Base-by-base conservation (phyloP, 2,329 filamentous ascomycete genomes). In the Raffaelea albimanens region DNA sequence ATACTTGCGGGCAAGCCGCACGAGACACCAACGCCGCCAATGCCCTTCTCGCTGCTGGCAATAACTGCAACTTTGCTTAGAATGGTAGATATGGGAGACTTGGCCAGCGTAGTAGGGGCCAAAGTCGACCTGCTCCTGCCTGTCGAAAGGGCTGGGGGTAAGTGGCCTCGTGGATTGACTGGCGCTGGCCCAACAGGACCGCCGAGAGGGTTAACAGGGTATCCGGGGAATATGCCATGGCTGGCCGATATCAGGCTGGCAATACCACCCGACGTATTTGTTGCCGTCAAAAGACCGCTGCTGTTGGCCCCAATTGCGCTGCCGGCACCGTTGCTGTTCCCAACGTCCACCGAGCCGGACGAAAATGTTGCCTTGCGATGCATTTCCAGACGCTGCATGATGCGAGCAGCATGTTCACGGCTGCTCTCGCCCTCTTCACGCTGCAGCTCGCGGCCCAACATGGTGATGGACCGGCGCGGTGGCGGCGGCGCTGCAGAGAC, bases 381-480 rank as follows among this genome's bases (percentile, higher is more conserved):
- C 49, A 95, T 72, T 63, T 96, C 91, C 40, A 96, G 75, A 64
- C 89, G 95, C 62, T 94, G 87, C 62, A 96, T 96, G 53, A 97
- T 88, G 51, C 90, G 81, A 19, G 87, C 80, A 9, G 87, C 85
- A 62, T 93, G 88, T 51, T 94, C 89, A 52, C 85, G 77, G 49
- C 83, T 77, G 53, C 80, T 81, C 58, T 93, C 86, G 25, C 82
- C 80, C 40, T 91, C 87, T 57, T 83, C 80, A 42, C 72, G 68
- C 20, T 60, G 64, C 38, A 73, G 61, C 21, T 83, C 80, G 38
- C 72, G 68, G 14, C 62, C 65, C 40, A 73, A 61, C 23, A 72
- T 59, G 4, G 78, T 81, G 48, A 80, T 73, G 5, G 77, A 78
- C 36, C 78, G 74, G 46, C 72, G 75, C 22, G 71, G 71, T 14